Conservation (phyloP, 257 asterid genomes). For the Echites panduratus region DNA sequence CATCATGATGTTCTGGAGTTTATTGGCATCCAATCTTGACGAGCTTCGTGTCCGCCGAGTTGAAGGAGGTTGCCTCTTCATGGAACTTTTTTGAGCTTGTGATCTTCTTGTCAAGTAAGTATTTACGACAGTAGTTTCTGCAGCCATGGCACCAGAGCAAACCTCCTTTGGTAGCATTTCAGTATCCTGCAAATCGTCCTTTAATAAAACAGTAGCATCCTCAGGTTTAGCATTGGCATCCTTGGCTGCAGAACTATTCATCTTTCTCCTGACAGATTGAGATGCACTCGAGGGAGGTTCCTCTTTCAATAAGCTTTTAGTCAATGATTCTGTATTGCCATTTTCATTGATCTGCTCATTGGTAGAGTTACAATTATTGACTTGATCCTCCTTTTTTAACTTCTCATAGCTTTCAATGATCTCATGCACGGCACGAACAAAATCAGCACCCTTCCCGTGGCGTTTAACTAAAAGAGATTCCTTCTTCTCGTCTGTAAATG, state of each 20-base stretch:
- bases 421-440: slow-evolving; percentile 71
- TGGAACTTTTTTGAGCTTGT: slow-evolving; percentile 32
- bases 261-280: slow-evolving; percentile 22
- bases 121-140: slow-evolving; percentile 28
- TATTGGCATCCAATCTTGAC: slow-evolving; percentile 38
- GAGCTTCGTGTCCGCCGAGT: slow-evolving; percentile 58
- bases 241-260: slow-evolving; percentile 29
- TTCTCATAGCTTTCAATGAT: slow-evolving; percentile 71
- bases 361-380: slow-evolving; percentile 24
- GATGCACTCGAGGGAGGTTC: slow-evolving; percentile 33
- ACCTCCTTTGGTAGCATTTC: slow-evolving; percentile 35
- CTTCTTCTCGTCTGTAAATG: slow-evolving; percentile 86
- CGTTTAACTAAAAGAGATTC: slow-evolving; percentile 69
- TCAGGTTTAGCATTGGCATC: slow-evolving; percentile 50
- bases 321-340: slow-evolving; percentile 36
- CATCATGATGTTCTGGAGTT: slow-evolving; percentile 25
- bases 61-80: slow-evolving; percentile 38
- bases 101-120: slow-evolving; percentile 43
- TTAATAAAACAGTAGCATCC: slow-evolving; percentile 46
- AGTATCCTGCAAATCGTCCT: slow-evolving; percentile 37
- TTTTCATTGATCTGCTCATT: slow-evolving; percentile 36
- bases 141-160: slow-evolving; percentile 25
- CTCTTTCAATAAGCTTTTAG: slow-evolving; percentile 29
- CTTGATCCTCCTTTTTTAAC: slow-evolving; percentile 48
- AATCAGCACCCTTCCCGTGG: slow-evolving; percentile 87